Evolutionary conservation across 306 rosid genomes (phyloP).

Genomic region (Pachyrhizus erosus): DNA sequence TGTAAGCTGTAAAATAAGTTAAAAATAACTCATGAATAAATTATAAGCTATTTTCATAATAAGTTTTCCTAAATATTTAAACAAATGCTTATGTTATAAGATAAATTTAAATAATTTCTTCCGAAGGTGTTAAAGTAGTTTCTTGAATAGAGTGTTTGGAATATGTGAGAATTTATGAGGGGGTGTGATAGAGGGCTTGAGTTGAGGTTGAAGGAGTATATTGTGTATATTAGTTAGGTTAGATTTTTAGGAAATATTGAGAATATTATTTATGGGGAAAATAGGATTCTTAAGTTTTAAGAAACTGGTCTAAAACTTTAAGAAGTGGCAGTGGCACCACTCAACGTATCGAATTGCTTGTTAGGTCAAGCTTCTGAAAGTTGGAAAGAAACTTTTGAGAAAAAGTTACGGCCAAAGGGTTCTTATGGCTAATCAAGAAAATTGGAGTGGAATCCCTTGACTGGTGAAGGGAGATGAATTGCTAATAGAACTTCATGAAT

Average conservation of each 20-base stretch:
- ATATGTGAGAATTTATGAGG: slow-evolving; percentile 12
- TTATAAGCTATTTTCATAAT: no score
- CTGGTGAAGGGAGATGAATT: background rate
- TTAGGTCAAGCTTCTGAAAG: slow-evolving; percentile 5
- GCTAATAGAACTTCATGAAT: background rate
- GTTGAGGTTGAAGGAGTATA: slow-evolving; percentile 12
- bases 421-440: background rate
- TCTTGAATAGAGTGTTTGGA: slow-evolving; percentile 16
- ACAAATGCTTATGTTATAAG: no score
- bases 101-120: no score
- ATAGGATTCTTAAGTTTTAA: slow-evolving; percentile 42
- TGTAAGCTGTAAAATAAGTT: no score
- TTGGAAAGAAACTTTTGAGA: background rate
- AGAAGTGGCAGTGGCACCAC: background rate
- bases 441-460: background rate
- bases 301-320: slow-evolving; percentile 24
- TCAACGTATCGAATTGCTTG: slow-evolving; percentile 19
- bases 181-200: background rate
- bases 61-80: no score
- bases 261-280: slow-evolving; percentile 11
- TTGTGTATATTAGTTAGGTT: slow-evolving; percentile 35
- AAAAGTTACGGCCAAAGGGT: background rate
- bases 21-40: no score
- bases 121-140: background rate
- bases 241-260: background rate